Evolutionary conservation across 2,329 filamentous ascomycete genomes (phyloP), one percentile per base, ranked within the genome.

Genomic region (Ustulina deusta): DNA sequence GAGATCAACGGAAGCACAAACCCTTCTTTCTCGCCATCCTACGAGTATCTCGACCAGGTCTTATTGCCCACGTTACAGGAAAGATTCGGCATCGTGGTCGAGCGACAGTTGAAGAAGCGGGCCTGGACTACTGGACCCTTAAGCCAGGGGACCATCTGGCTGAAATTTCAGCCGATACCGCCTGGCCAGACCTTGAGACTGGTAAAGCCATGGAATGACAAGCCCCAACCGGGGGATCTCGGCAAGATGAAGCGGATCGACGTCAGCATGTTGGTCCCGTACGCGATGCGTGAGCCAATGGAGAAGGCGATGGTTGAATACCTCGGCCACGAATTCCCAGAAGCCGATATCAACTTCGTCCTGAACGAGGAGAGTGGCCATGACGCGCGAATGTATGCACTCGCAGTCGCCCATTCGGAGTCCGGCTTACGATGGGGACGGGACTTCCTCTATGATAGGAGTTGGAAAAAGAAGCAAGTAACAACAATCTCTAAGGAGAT

Each of bases 41-140:
- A 82, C 66, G 88, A 91, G 72, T 91, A 90, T 72, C 78, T 90
- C 3, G 86, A 89, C 72, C 88, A 90, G 72, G 84, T 90, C 0
- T 80, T 90, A 0, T 77, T 89, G 36, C 88, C 88, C 2, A 79
- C 81, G 0, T 77, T 90, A 0, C 80, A 86, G 72, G 78, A 81
- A 2, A 80, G 81, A 3, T 88, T 89, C 62, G 81, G 83, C 1
- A 76, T 89, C 46, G 62, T 65, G 0, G 80, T 87, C 3, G 81
- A 85, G 66, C 75, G 86, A 7, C 72, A 76, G 20, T 73, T 89
- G 10, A 77, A 80, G 38, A 70, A 57, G 22, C 82, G 87, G 7
- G 84, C 86, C 10, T 90, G 88, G 88, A 82, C 81, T 44, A 71
- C 79, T 0, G 85, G 86, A 0, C 79, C 80, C 1, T 69, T 76